A percentile compares a stretch with the other conserved stretches of the same genome.
Conservation (phyloP, 2,329 filamentous ascomycete genomes). For the Aspergillus piperis region DNA sequence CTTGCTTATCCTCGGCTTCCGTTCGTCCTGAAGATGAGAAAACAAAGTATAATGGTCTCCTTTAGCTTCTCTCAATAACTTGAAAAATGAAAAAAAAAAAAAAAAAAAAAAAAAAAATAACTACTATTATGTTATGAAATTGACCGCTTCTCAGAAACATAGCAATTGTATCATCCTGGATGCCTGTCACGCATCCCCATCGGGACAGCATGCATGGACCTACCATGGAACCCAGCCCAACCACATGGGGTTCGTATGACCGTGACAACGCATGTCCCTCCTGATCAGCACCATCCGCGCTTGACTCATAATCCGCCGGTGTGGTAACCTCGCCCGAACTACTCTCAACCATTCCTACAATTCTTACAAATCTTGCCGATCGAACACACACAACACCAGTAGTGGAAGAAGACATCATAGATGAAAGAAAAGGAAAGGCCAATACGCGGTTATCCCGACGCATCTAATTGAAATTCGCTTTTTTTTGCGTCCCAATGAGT, state of each 20-base stretch:
- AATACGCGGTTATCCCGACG: slow-evolving; percentile 10
- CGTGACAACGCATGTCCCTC: slow-evolving; percentile 5
- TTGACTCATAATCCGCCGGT: neutral
- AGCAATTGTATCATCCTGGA: too few relatives aligned
- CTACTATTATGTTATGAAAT: neutral
- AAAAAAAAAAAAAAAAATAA: too few relatives aligned
- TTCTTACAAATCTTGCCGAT: slow-evolving; percentile 1
- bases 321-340: slow-evolving; percentile 10
- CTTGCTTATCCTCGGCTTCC: neutral
- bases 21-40: neutral
- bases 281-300: neutral
- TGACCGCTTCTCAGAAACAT: neutral
- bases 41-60: too few relatives aligned
- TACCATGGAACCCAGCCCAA: neutral
- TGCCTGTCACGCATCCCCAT: neutral
- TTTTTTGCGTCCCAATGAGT: slow-evolving; percentile 17
- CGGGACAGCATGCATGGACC: neutral
- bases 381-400: neutral
- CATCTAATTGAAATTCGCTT: slow-evolving; percentile 17
- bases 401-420: slow-evolving; percentile 2
- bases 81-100: neutral
- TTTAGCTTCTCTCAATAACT: neutral
- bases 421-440: slow-evolving; percentile 12
- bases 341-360: neutral
- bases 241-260: neutral